A percentile compares a stretch with the other conserved stretches of the same genome.
Evolutionary conservation across 2,329 filamentous ascomycete genomes (phyloP).

Genomic region (Zasmidium citrigriseum): DNA sequence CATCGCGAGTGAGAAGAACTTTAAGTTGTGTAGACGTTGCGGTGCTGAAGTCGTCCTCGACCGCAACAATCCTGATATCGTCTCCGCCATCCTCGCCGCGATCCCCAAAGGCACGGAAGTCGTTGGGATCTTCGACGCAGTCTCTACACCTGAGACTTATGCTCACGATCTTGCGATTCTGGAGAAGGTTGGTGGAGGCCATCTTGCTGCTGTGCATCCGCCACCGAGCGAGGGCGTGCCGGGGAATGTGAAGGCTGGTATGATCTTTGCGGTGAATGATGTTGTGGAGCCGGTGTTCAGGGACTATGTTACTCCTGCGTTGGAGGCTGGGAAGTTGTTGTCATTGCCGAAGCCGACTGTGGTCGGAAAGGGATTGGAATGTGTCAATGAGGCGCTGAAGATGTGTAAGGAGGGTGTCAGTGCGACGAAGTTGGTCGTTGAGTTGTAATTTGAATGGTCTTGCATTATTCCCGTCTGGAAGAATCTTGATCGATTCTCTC

Average conservation of each 20-base stretch:
- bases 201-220: constrained; percentile 8
- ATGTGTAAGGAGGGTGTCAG: background rate
- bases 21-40: constrained; percentile 20
- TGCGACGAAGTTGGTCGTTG: background rate
- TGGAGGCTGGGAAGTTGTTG: constrained; percentile 28
- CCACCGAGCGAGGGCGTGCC: constrained; percentile 12
- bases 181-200: constrained; percentile 17
- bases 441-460: too few species aligned
- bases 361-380: constrained; percentile 11
- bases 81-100: constrained; percentile 38
- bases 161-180: constrained; percentile 7
- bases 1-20: constrained; percentile 29
- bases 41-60: constrained; percentile 31
- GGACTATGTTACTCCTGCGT: constrained; percentile 21
- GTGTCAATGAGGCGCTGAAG: background rate
- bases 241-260: constrained; percentile 13
- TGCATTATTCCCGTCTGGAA: too few species aligned
- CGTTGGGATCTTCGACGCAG: constrained; percentile 39
- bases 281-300: constrained; percentile 6
- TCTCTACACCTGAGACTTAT: constrained; percentile 4
- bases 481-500: too few species aligned
- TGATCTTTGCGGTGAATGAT: constrained; percentile 14
- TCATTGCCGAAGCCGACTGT: constrained; percentile 27
- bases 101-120: constrained; percentile 34
- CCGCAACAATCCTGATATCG: constrained; percentile 28